Evolutionary conservation across 1,284 basidiomycete species (phyloP).

Genomic region (Sporisorium iseilematis-ciliati): DNA sequence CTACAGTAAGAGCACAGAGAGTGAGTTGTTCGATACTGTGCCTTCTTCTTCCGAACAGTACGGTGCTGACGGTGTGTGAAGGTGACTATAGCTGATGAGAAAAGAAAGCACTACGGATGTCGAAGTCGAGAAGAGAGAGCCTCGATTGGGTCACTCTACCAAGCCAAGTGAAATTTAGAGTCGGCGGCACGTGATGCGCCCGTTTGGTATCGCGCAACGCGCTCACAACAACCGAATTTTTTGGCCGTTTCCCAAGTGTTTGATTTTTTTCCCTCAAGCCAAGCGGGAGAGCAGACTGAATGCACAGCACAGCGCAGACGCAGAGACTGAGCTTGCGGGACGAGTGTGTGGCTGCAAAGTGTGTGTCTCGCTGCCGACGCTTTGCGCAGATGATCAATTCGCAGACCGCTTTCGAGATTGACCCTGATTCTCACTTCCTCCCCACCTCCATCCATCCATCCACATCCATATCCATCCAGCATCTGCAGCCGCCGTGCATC

Average conservation of each 20-base stretch:
- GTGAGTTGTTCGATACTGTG: too few relatives aligned
- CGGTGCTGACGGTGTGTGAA: too few relatives aligned
- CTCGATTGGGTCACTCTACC: too few relatives aligned
- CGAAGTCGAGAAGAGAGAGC: too few relatives aligned
- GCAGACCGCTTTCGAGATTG: neutral
- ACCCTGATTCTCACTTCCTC: neutral
- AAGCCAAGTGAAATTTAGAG: neutral
- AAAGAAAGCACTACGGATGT: too few relatives aligned
- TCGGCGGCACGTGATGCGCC: slow-evolving; percentile 31
- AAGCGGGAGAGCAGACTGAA: slow-evolving; percentile 1
- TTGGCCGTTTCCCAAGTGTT: slow-evolving; percentile 1
- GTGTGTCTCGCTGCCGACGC: neutral
- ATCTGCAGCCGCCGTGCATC: neutral
- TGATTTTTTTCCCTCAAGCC: slow-evolving; percentile 4
- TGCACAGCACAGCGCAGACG: slow-evolving; percentile 4
- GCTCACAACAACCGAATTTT: slow-evolving; percentile 22
- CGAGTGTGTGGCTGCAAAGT: neutral
- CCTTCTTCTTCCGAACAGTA: too few relatives aligned
- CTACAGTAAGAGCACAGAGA: too few relatives aligned
- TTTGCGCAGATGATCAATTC: neutral
- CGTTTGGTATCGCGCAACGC: slow-evolving; percentile 22
- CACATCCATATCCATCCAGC: neutral
- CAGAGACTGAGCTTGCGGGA: neutral
- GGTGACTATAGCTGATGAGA: too few relatives aligned
- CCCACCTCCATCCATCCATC: slow-evolving; percentile 8